Base-by-base conservation (phyloP, 331 rosid species). In the Malus hybrid region DNA sequence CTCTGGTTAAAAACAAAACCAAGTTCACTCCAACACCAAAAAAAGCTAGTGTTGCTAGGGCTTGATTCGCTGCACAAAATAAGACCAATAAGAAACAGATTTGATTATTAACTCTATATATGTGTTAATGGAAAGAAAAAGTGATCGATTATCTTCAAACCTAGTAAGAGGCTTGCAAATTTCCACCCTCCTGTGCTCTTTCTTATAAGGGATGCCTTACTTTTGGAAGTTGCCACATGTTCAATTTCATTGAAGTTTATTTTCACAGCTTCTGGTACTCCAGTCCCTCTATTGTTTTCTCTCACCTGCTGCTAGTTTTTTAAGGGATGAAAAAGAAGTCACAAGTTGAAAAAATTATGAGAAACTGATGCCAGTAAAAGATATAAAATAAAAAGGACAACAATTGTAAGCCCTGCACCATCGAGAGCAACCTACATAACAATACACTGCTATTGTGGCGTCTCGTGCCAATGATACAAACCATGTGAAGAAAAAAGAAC, bases 1-100 rank as follows among this genome's bases (percentile, higher is more conserved):
- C 93, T 84, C 97, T 88, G 6, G 89, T 90, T 11, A 87, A 64
- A 79, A 92, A 90, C 85, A 92, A 69, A 50, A 92, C 96, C 77
- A 92, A 81, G 81, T 92, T 92, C 82, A 89, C 97, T 19, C 91
- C 91, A 79, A 92, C 96, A 10, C 96, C 97, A 71, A 86, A 92
- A 85, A 92, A 92, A 59, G 92, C 93, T 60, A 92, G 84, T 33
- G 97, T 92, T 79, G 97, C 93, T 29, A 92, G 75, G 6, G 88
- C 96, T 84, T 92, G 97, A 81, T 92, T 92, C 80, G 82, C 97
- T 92, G 81, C 68, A 12, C 39, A 50, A 22, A 66, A 24, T n/a
- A 67, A 33, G 28, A 3, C 48, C 13, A 65, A 39, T 7, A 60
- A 19, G 33, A 69, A 19, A n/a, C 12, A 7, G 6, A 59, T 20